phyloP scores from a whole-genome alignment of 2,329 filamentous ascomycete genomes.

The Domatiomyces globalis region DNA sequence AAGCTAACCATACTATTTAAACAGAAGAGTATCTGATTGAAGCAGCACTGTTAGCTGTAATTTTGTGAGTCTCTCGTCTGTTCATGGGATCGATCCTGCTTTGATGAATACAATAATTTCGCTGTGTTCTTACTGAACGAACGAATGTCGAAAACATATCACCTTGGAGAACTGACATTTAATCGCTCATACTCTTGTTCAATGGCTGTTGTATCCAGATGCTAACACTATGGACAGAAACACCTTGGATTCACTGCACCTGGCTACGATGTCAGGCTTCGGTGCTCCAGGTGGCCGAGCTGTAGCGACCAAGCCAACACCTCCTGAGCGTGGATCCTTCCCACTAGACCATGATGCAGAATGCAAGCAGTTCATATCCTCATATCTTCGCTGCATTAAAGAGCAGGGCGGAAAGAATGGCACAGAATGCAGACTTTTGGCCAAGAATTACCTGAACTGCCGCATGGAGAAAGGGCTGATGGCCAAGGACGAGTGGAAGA shows the following conservation, averaged over 20 bases:
- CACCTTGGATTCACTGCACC: not conserved
- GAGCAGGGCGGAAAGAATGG: slow-evolving; percentile 65
- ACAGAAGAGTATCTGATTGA: slow-evolving; percentile 1
- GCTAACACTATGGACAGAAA: not conserved
- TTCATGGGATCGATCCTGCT: slow-evolving; percentile 9
- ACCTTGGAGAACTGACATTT: slow-evolving; percentile 51
- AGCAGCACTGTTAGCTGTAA: not conserved
- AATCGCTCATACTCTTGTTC: not conserved
- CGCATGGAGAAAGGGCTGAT: slow-evolving; percentile 95
- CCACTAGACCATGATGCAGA: slow-evolving; percentile 95
- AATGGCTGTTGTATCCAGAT: not conserved
- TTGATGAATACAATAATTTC: slow-evolving; percentile 48
- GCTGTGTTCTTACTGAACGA: slow-evolving; percentile 52
- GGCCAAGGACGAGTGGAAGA: slow-evolving; percentile 89
- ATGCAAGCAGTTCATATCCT: slow-evolving; percentile 77
- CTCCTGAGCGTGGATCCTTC: slow-evolving; percentile 83
- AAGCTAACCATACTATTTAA: not conserved
- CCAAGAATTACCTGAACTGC: slow-evolving; percentile 78
- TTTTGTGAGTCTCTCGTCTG: slow-evolving; percentile 1
- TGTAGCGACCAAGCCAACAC: slow-evolving; percentile 52
- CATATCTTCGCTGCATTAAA: slow-evolving; percentile 67
- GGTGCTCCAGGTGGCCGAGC: slow-evolving; percentile 55
- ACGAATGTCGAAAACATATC: slow-evolving; percentile 46
- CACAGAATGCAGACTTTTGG: slow-evolving; percentile 66
- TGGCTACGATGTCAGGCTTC: slow-evolving; percentile 35